These are phyloP conservation scores for Mytilinidion resinicola DNA, from an alignment of 495 filamentous ascomycete species.

Conservation along the genomic window DNA sequence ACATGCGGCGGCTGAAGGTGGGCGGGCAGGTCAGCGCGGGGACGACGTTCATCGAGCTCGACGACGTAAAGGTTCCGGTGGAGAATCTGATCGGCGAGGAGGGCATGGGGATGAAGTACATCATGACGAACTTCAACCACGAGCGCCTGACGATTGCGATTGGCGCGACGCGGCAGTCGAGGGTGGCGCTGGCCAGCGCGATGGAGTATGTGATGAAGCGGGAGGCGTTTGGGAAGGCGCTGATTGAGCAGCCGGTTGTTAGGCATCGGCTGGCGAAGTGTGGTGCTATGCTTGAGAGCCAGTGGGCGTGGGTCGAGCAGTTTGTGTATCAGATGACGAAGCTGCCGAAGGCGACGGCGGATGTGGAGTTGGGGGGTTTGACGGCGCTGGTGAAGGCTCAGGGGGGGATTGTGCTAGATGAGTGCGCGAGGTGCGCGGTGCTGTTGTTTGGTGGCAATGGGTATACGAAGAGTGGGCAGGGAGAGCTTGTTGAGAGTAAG, in stretches of 20 bases:
- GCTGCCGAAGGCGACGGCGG: slow-evolving; percentile 55
- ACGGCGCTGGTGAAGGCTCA: slow-evolving; percentile 67
- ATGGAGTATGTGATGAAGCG: slow-evolving; percentile 65
- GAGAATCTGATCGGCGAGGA: slow-evolving; percentile 65
- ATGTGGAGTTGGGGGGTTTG: slow-evolving; percentile 60
- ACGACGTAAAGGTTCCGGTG: slow-evolving; percentile 64
- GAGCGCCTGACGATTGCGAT: slow-evolving; percentile 64
- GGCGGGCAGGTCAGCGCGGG: slow-evolving; percentile 55
- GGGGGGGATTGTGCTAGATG: slow-evolving; percentile 60
- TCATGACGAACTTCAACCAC: slow-evolving; percentile 85
- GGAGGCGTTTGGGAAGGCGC: slow-evolving; percentile 67
- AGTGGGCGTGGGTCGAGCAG: slow-evolving; percentile 70
- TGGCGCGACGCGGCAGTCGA: slow-evolving; percentile 52
- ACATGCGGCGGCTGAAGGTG: slow-evolving; percentile 58
- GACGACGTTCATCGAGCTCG: slow-evolving; percentile 70
- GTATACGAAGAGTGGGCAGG: slow-evolving; percentile 60
- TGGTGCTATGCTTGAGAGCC: slow-evolving; percentile 61
- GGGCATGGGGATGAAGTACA: slow-evolving; percentile 64
- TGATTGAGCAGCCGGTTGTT: slow-evolving; percentile 69
- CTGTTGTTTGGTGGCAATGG: slow-evolving; percentile 70
- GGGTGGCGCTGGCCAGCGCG: slow-evolving; percentile 58
- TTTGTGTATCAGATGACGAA: slow-evolving; percentile 64
- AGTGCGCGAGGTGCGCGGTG: slow-evolving; percentile 61
- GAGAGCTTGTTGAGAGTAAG: slow-evolving; percentile 63
- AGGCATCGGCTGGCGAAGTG: slow-evolving; percentile 64